Evolutionary conservation across 768 basidiomycete species (phyloP), one percentile per base, ranked within the genome.

Genomic region (Pilatotrama ljubarskyi): DNA sequence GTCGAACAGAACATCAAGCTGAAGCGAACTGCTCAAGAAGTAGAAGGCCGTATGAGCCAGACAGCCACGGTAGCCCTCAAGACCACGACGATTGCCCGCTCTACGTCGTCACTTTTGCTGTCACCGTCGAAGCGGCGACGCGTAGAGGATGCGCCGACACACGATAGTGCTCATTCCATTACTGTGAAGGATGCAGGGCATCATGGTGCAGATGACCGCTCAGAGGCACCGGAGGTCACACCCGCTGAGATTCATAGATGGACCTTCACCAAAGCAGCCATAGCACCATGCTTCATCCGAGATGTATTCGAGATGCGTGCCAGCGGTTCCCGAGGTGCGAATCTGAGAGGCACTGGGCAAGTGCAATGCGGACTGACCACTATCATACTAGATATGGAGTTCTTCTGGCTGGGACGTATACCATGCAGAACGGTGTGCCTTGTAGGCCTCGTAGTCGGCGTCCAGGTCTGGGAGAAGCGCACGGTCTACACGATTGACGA

Each of bases 401-500:
- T 84, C 63, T 91, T 80, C 69, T 87, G 87, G 87, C 73, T 93
- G 14, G 87, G 88, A 10, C 74, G 84, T 17, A 77, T 87, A 1
- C 91, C 91, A 3, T 91, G 89, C 70, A 77, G 90, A 14, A 83
- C 73, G 2, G 84, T 89, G 17, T 70, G 75, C 37, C 67, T 91
- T 2, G 78, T 86, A 17, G 91, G 86, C 1, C 70, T 90, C 51
- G 72, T 91, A 3, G 85, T 91, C 1, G 89, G 84, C 2, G 71
- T 88, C 7, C 78, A 82, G 46, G 71, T 76, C 0, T 86, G 82
- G 59, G 88, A 91, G 64, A 80, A 76, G 61, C 80, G 82, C 37
- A 75, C 84, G 15, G 65, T 85, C 1, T 91, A 91, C 69, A 79
- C 81, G 0, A 88, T 92, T 59, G 91, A 93, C 67, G 91, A 93